These are phyloP conservation scores for Chytridium lagenaria DNA, from an alignment of 371 early-diverging fungal genomes.

Conservation along the genomic window DNA sequence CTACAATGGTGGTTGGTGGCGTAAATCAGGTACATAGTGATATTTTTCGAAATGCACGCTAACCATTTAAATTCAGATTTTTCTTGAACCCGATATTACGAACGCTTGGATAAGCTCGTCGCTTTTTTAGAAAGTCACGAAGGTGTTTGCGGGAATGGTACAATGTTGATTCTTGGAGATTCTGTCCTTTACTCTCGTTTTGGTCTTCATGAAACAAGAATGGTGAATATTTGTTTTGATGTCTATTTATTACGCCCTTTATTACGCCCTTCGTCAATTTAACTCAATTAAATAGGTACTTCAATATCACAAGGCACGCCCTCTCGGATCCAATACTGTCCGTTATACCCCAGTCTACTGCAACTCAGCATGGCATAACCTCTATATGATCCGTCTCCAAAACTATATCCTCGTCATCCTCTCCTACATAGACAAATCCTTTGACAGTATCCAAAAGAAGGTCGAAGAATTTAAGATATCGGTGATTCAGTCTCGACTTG, in stretches of 20 bases:
- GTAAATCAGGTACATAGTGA: slow-evolving; percentile 48
- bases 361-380: slow-evolving; percentile 54
- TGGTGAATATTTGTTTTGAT: slow-evolving; percentile 38
- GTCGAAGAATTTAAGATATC: slow-evolving; percentile 51
- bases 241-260: background rate
- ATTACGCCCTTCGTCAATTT: background rate
- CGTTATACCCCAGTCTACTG: slow-evolving; percentile 57
- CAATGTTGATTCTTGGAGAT: slow-evolving; percentile 59
- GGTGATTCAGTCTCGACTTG: slow-evolving; percentile 56
- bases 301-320: slow-evolving; percentile 55
- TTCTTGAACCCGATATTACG: slow-evolving; percentile 49
- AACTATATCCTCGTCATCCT: slow-evolving; percentile 56
- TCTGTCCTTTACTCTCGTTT: slow-evolving; percentile 57
- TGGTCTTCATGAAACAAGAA: slow-evolving; percentile 55
- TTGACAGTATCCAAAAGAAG: slow-evolving; percentile 41
- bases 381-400: slow-evolving; percentile 54
- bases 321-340: slow-evolving; percentile 44
- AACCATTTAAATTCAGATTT: slow-evolving; percentile 38
- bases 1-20: slow-evolving; percentile 52
- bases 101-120: slow-evolving; percentile 59
- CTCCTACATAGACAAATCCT: slow-evolving; percentile 55
- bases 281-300: slow-evolving; percentile 45
- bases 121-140: slow-evolving; percentile 59
- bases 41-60: too few species aligned
- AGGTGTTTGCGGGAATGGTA: slow-evolving; percentile 62